These are phyloP conservation scores for Lactarius akahatsu DNA, from an alignment of 768 basidiomycete species.

Conservation along the genomic window DNA sequence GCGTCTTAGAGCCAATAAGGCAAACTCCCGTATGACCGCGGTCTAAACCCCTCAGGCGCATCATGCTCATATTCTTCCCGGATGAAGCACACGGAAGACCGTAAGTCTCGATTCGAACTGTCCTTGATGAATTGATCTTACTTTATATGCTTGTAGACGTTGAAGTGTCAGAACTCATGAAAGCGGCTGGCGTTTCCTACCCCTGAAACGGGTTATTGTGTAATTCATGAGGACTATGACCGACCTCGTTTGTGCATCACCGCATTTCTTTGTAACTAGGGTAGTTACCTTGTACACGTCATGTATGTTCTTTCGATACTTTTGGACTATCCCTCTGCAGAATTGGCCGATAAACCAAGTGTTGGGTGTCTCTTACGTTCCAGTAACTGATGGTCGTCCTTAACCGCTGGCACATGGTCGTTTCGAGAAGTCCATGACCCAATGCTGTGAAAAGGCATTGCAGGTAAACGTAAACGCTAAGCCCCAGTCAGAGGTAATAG, in stretches of 20 bases:
- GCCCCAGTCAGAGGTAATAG: background rate
- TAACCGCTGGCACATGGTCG: background rate
- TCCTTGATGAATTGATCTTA: background rate
- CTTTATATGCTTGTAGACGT: constrained; percentile 12
- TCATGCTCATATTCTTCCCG: constrained; percentile 21
- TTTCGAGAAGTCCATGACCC: background rate
- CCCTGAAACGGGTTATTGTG: constrained; percentile 29
- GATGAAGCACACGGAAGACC: constrained; percentile 29
- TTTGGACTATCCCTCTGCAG: background rate
- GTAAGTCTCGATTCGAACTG: constrained; percentile 10
- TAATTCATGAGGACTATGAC: background rate
- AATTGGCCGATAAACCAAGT: background rate
- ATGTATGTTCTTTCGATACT: background rate
- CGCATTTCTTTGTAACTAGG: background rate
- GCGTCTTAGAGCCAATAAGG: background rate
- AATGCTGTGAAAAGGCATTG: background rate
- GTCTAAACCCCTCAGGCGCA: constrained; percentile 5
- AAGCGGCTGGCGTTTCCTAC: constrained; percentile 18
- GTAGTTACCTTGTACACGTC: background rate
- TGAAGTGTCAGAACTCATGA: constrained; percentile 27
- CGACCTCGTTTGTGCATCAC: background rate
- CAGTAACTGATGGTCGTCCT: background rate
- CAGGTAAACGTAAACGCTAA: background rate
- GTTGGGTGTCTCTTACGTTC: background rate
- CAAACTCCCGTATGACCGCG: background rate